Base-by-base conservation (phyloP, 345 rosid species). In the Euphorbia pulcherrima region DNA sequence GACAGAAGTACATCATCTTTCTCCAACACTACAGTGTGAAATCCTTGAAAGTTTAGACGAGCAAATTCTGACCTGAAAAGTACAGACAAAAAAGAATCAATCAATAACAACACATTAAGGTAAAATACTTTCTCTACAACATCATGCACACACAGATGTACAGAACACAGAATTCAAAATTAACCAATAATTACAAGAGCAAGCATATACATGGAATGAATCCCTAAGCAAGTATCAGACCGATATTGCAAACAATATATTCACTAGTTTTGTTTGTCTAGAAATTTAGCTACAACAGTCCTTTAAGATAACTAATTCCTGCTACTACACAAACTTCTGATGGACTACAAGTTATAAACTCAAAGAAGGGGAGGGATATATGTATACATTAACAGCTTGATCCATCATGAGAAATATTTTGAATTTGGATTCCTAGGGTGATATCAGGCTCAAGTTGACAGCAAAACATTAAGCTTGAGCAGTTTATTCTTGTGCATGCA, bases 1-100 rank as follows among this genome's bases (percentile, higher is more conserved):
- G 94, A 81, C 68, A 93, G 78, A 80, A 93, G 70, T 72, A 82
- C 82, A 62, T 93, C 98, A 63, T 88, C 86, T 66, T 86, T 90
- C 83, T 93, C 97, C 92, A 93, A 80, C 65, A 87, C 90, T 75
- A 83, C 70, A n/a, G 97, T 84, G 81, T 85, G 86, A 79, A 93
- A 93, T 65, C 92, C 92, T 44, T 70, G 84, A 75, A 86, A 93
- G 82, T 93, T 84, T 62, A 93, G 78, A 33, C 97, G 88, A 5
- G 90, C 80, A 86, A 86, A 90, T 33, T 85, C 85, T 33, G 98
- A 93, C 82, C 98, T 93, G 80, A 29, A 76, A 55, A 73, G 68
- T 44, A 75, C 37, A 67, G 68, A 68, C 67, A 46, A 74, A 64
- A n/a, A 5, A 47, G 33, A 65, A 39, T 69, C 5, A 50, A 29